Percentiles rank a stretch among this genome's conserved stretches.
Evolutionary conservation across 768 basidiomycete genomes (phyloP).

Genomic region (Panellus pusillus): DNA sequence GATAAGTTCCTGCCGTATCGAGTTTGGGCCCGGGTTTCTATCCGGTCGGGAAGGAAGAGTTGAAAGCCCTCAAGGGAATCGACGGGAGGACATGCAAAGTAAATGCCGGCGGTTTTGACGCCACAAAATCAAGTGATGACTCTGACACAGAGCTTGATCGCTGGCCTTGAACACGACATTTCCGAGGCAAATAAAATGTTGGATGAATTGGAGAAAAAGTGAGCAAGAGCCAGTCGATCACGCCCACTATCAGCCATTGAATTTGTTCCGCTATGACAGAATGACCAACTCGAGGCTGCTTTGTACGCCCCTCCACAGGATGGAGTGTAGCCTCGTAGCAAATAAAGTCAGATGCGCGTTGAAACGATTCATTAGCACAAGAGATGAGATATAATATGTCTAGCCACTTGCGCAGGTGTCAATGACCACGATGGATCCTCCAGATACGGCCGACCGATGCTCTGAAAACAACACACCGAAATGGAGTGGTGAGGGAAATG

Average conservation of each 20-base stretch:
- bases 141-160: constrained; percentile 62
- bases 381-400: constrained; percentile 14
- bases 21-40: constrained; percentile 44
- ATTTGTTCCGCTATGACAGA: background rate
- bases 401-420: constrained; percentile 16
- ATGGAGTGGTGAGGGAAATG: constrained; percentile 31
- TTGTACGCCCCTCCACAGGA: background rate
- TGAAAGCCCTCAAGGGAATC: constrained; percentile 67
- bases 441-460: background rate
- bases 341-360: background rate
- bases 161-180: constrained; percentile 67
- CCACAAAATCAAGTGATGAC: constrained; percentile 1
- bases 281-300: constrained; percentile 1
- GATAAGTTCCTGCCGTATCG: background rate
- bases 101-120: background rate
- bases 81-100: constrained; percentile 80
- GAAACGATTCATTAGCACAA: constrained; percentile 12
- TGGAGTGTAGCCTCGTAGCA: too few relatives aligned
- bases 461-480: constrained; percentile 11
- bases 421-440: background rate
- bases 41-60: constrained; percentile 54
- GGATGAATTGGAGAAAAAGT: constrained; percentile 72
- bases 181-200: constrained; percentile 60
- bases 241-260: background rate
- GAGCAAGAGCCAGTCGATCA: constrained; percentile 24